These are phyloP conservation scores for Metschnikowia similis DNA, from an alignment of 805 yeast species.

Conservation along the genomic window DNA sequence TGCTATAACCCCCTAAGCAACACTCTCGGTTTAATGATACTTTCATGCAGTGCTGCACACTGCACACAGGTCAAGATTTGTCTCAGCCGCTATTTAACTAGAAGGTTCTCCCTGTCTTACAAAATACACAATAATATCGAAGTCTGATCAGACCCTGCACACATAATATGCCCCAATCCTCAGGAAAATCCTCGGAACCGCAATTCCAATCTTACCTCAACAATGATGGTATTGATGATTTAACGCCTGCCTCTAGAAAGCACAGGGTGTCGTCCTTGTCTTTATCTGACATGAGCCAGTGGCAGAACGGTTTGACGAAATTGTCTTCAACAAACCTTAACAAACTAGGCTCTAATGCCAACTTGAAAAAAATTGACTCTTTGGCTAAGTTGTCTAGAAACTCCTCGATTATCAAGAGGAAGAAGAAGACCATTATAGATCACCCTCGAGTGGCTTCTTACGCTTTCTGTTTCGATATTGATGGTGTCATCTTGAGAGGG, in stretches of 20 bases:
- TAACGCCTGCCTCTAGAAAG: constrained; percentile 58
- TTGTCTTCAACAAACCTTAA: constrained; percentile 34
- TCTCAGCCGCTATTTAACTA: constrained; percentile 1
- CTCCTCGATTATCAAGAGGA: constrained; percentile 42
- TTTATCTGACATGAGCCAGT: constrained; percentile 59
- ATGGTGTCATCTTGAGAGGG: constrained; percentile 84
- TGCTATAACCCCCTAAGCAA: neutral
- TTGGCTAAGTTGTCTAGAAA: constrained; percentile 44
- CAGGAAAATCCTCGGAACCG: constrained; percentile 14
- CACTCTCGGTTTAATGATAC: neutral
- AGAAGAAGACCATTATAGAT: constrained; percentile 53
- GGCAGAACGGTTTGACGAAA: constrained; percentile 49
- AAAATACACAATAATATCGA: neutral
- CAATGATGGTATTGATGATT: constrained; percentile 67
- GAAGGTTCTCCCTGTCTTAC: constrained; percentile 1
- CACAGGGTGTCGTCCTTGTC: constrained; percentile 65
- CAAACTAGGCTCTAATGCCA: constrained; percentile 29
- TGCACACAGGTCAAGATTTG: neutral
- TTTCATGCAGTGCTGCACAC: constrained; percentile 3
- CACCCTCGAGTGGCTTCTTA: constrained; percentile 73
- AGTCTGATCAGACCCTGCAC: neutral
- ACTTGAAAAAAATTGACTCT: constrained; percentile 41
- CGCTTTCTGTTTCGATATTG: constrained; percentile 91
- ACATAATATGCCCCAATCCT: constrained; percentile 3
- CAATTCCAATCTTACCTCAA: constrained; percentile 54